Percentiles rank a stretch among this genome's conserved stretches.
Evolutionary conservation across 148 eudicot genomes (phyloP).

Genomic region (Rhododendron griersonianum): DNA sequence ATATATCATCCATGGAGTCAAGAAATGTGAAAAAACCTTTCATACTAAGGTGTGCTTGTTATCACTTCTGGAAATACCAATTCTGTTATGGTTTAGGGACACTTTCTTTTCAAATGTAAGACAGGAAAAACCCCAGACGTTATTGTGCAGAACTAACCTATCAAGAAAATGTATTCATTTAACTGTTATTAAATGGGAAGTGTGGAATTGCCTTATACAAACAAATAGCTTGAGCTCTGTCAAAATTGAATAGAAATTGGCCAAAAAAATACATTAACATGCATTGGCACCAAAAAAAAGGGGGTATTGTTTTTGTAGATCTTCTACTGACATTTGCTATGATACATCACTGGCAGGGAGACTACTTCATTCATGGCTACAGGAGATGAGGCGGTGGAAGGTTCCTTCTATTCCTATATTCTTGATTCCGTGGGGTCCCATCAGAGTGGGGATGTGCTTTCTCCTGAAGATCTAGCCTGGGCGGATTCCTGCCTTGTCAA

Average conservation of each 20-base stretch:
- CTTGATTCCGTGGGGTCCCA: constrained; percentile 15
- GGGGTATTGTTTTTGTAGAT: not conserved
- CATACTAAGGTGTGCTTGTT: not conserved
- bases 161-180: not conserved
- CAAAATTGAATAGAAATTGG: not conserved
- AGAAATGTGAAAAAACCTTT: not conserved
- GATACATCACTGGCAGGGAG: not conserved
- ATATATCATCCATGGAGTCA: not conserved
- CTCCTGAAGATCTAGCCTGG: constrained; percentile 62
- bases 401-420: constrained; percentile 5
- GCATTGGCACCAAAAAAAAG: not conserved
- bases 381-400: constrained; percentile 32
- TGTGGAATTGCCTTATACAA: not conserved
- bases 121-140: not conserved
- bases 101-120: not conserved
- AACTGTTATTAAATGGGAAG: not conserved
- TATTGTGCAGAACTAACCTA: not conserved
- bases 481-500: constrained; percentile 62
- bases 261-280: not conserved
- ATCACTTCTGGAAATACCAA: not conserved
- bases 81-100: not conserved
- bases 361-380: constrained; percentile 18
- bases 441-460: constrained; percentile 23
- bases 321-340: not conserved
- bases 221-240: not conserved